Base-by-base conservation (phyloP, 1,284 basidiomycete species). In the Ganoderma leucocontextum region DNA sequence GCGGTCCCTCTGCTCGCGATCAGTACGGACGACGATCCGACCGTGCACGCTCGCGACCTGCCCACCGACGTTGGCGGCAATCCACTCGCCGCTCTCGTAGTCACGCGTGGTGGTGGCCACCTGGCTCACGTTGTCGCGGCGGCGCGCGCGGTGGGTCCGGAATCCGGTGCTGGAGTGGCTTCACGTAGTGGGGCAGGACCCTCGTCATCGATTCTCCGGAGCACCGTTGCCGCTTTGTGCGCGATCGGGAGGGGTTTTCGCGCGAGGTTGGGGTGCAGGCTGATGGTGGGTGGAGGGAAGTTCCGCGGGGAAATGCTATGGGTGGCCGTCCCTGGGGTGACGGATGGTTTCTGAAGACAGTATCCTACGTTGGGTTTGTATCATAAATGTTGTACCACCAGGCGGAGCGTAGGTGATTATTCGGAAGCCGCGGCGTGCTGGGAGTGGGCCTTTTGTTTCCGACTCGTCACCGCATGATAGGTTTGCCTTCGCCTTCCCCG, bases 1-100 rank as follows among this genome's bases (percentile, higher is more conserved):
- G 81, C 47, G 85, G 85, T 94, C 44, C 92, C 92, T 25, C 87
- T 93, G 74, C 85, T 99, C 17, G 90, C 92, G 13, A 87, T 99
- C 74, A 97, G 89, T 97, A 1, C n/a, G n/a, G 87, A 89, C 58
- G 96, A 99, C 80, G 97, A 99, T 80, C 97, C 97, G 2, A 89
- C 98, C 38, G 91, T 91, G 70, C 86, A 29, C 12, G 12, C 47
- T 52, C 3, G 81, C 62, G 85, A 87, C 67, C 82, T 90, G 52
- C 93, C 89, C 4, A 82, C 85, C 70, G 83, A 90, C 70, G 83
- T 86, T 9, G 82, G 85, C 67, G 83, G 82, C 8, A 93, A 91
- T 67, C 80, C 82, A 15, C 88, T 90, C 77, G 87, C 22, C 4
- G 5, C 55, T 2, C 55, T 38, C 35, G 55, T 58, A 5, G 35